These are phyloP conservation scores for Euphorbia tirucalli DNA, from an alignment of 345 rosid species.

Conservation along the genomic window DNA sequence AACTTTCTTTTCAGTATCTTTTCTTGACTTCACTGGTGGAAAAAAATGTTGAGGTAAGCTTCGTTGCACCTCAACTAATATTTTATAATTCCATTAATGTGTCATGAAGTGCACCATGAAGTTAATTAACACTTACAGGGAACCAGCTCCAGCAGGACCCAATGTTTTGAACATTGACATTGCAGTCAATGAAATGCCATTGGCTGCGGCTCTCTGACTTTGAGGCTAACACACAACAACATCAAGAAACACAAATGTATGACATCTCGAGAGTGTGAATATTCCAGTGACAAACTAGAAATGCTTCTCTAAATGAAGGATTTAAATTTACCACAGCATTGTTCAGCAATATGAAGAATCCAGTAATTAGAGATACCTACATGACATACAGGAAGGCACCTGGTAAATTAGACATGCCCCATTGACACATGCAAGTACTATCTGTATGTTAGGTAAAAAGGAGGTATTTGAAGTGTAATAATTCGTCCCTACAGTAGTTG, in stretches of 20 bases:
- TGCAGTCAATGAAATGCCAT: constrained; percentile 60
- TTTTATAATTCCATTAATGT: background rate
- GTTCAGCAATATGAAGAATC: constrained; percentile 52
- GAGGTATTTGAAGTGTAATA: background rate
- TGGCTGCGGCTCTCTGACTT: constrained; percentile 57
- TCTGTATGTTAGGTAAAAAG: background rate
- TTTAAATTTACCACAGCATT: constrained; percentile 47
- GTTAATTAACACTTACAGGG: constrained; percentile 48
- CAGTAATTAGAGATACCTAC: constrained; percentile 48
- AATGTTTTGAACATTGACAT: constrained; percentile 66
- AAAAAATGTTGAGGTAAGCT: background rate
- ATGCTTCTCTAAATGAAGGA: background rate
- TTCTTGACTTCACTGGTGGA: no score
- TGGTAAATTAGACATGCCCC: background rate
- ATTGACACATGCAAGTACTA: background rate
- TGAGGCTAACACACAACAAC: constrained; percentile 42
- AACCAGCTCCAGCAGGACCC: constrained; percentile 70
- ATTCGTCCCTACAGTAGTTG: background rate
- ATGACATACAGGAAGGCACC: constrained; percentile 2
- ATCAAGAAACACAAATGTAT: background rate
- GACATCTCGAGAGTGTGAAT: background rate
- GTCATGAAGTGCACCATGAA: no score
- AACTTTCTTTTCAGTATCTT: no score
- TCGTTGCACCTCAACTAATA: background rate
- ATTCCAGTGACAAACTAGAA: background rate